Percentiles rank a stretch among this genome's conserved stretches.
Conservation (phyloP, 352 stramenopile species). For the Pythium biforme region DNA sequence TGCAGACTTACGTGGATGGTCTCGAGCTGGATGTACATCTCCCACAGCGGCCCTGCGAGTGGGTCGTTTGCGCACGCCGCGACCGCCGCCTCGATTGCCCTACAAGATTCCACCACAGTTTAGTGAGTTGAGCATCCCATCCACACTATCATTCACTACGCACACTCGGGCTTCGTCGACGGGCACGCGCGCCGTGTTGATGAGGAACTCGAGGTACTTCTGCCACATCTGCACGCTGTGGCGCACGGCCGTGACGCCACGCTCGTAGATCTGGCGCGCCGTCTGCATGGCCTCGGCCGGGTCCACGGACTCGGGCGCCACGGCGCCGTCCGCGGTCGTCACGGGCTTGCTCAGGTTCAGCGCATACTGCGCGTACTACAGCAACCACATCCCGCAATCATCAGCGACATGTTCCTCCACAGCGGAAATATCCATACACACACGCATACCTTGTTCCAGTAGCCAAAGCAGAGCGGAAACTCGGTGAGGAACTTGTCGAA, state of each 20-base stretch:
- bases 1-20: conserved; percentile 58
- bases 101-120: too few relatives aligned
- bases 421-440: too few relatives aligned
- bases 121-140: too few relatives aligned
- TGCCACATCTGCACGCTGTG: conserved; percentile 85
- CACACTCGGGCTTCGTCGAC: conserved; percentile 56
- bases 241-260: conserved; percentile 56
- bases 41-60: conserved; percentile 68
- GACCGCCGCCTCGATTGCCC: conserved; percentile 54
- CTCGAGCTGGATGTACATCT: conserved; percentile 77
- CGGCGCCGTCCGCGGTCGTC: conserved; percentile 31
- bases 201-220: conserved; percentile 82
- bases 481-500: conserved; percentile 71
- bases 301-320: conserved; percentile 35
- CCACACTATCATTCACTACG: too few relatives aligned
- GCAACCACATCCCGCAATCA: background rate
- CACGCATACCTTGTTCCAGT: conserved; percentile 78
- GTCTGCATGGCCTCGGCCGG: conserved; percentile 41
- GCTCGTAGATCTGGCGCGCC: conserved; percentile 63
- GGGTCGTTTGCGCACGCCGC: conserved; percentile 61
- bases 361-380: conserved; percentile 74
- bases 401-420: too few relatives aligned
- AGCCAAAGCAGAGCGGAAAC: conserved; percentile 83
- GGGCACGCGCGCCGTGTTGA: conserved; percentile 51
- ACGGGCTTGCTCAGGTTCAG: conserved; percentile 38